Evolutionary conservation across 257 asterid species (phyloP).

Genomic region (Fraxinus anomala): DNA sequence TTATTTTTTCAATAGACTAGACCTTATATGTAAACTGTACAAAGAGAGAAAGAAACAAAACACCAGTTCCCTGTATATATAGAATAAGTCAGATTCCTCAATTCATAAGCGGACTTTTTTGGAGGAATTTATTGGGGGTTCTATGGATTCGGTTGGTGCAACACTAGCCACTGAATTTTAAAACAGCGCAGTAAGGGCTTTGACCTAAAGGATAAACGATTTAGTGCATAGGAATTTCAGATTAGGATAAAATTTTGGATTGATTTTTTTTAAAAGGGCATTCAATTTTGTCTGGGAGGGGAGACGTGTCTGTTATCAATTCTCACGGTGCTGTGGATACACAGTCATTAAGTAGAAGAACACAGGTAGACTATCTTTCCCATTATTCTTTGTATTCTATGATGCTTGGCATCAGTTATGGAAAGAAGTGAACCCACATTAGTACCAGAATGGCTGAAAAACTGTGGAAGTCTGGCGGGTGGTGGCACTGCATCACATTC

Average conservation of each 20-base stretch:
- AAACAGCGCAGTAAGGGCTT: constrained; percentile 17
- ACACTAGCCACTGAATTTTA: constrained; percentile 18
- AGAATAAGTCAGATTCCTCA: constrained; percentile 37
- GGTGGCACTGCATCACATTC: constrained; percentile 32
- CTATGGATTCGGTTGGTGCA: constrained; percentile 22
- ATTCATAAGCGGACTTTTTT: constrained; percentile 15
- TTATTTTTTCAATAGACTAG: constrained; percentile 30
- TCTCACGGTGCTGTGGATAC: constrained; percentile 11
- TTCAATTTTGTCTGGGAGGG: constrained; percentile 4
- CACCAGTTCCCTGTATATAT: constrained; percentile 33
- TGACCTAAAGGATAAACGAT: constrained; percentile 12
- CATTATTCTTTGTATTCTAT: constrained; percentile 40
- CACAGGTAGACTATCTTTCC: constrained; percentile 32
- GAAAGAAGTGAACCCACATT: constrained; percentile 53
- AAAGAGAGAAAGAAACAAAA: constrained; percentile 25
- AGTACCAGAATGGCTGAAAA: constrained; percentile 52
- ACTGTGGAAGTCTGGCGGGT: constrained; percentile 32
- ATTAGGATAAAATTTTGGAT: constrained; percentile 14
- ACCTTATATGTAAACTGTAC: constrained; percentile 28
- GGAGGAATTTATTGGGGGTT: constrained; percentile 22
- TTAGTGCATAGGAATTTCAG: constrained; percentile 8
- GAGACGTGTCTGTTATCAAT: background rate
- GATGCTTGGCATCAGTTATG: constrained; percentile 46
- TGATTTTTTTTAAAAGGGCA: background rate
- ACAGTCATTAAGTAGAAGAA: constrained; percentile 28